These are phyloP conservation scores for Talaromyces thailandensis DNA, from an alignment of 495 filamentous ascomycete species.

Conservation along the genomic window DNA sequence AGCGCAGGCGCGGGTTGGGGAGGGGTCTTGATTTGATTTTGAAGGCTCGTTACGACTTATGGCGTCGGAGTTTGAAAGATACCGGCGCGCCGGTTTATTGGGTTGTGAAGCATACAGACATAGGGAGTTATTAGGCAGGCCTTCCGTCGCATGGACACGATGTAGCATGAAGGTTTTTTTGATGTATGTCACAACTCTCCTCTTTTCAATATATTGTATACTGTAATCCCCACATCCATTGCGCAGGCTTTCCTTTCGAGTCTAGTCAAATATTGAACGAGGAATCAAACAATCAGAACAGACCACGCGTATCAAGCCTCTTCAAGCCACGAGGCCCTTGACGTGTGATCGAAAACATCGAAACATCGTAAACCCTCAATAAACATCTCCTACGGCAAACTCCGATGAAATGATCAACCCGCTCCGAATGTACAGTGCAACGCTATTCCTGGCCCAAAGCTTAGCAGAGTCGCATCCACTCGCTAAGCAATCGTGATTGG, in stretches of 20 bases:
- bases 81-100: background rate
- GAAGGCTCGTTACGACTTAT: background rate
- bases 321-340: background rate
- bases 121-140: background rate
- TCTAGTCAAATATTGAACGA: background rate
- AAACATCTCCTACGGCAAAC: background rate
- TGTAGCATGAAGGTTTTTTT: too few relatives aligned
- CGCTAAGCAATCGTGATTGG: background rate
- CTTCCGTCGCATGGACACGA: background rate
- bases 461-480: background rate
- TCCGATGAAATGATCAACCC: background rate
- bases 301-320: background rate
- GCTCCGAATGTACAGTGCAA: background rate
- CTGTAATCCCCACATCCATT: background rate
- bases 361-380: background rate
- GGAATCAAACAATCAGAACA: background rate
- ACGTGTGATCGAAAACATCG: background rate
- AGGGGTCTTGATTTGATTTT: background rate
- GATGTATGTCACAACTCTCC: background rate
- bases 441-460: background rate
- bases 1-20: background rate
- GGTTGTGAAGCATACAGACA: background rate
- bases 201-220: too few relatives aligned
- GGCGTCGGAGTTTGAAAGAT: background rate
- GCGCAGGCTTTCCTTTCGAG: background rate